Conservation (phyloP, 805 yeast genomes). For the Kuraishia capsulata region DNA sequence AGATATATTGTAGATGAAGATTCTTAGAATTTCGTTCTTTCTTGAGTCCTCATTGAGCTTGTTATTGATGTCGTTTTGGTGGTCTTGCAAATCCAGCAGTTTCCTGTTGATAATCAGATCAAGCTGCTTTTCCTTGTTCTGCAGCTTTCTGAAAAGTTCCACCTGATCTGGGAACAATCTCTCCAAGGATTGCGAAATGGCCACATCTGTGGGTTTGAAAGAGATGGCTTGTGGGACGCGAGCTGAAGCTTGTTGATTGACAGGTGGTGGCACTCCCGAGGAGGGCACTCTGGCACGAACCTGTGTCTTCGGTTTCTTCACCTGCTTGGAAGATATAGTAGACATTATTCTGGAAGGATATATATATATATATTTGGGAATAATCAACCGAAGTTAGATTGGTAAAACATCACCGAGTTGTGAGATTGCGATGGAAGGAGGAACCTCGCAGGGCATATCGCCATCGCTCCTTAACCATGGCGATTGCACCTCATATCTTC, state of each 20-base stretch:
- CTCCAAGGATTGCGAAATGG: slow-evolving; percentile 19
- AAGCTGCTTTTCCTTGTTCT: slow-evolving; percentile 72
- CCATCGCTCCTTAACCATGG: too few relatives aligned
- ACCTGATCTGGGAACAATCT: slow-evolving; percentile 35
- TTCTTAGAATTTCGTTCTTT: slow-evolving; percentile 58
- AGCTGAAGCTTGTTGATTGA: slow-evolving; percentile 4
- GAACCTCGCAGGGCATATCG: too few relatives aligned
- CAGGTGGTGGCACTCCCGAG: not conserved
- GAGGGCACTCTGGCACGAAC: not conserved
- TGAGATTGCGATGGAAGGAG: too few relatives aligned
- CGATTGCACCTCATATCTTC: too few relatives aligned
- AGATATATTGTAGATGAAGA: slow-evolving; percentile 73
- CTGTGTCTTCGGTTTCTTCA: not conserved
- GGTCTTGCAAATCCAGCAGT: slow-evolving; percentile 75
- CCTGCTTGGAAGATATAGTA: not conserved
- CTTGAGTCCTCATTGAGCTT: slow-evolving; percentile 28
- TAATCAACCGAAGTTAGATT: too few relatives aligned
- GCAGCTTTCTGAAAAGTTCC: slow-evolving; percentile 58
- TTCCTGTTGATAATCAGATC: slow-evolving; percentile 81
- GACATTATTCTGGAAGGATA: not conserved
- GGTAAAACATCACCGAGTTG: too few relatives aligned
- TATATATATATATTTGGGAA: not conserved
- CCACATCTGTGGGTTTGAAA: slow-evolving; percentile 25
- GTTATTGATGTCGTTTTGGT: slow-evolving; percentile 37
- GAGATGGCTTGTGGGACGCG: slow-evolving; percentile 9